These are phyloP conservation scores for Globisporangium splendens DNA, from an alignment of 352 stramenopile genomes.

Conservation along the genomic window DNA sequence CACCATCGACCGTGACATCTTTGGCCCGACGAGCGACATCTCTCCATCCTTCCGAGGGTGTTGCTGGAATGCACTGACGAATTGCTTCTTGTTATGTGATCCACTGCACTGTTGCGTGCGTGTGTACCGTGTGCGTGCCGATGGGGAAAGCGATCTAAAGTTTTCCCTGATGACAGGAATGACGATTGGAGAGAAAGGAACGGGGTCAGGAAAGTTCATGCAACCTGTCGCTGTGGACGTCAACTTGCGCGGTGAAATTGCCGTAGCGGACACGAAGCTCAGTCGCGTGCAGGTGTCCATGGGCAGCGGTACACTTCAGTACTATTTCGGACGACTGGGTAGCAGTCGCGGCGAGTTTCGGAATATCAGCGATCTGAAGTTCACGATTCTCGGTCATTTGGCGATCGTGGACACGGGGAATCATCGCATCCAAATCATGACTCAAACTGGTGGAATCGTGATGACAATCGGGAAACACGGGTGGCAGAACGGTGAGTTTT, in stretches of 20 bases:
- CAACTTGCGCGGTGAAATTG: conserved; percentile 47
- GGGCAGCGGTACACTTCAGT: conserved; percentile 36
- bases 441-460: conserved; percentile 35
- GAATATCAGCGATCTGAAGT: conserved; percentile 44
- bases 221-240: conserved; percentile 48
- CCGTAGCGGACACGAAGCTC: conserved; percentile 50
- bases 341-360: conserved; percentile 44
- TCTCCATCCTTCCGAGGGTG: conserved; percentile 24
- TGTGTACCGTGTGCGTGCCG: conserved; percentile 20
- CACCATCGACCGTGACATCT: conserved; percentile 14
- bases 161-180: conserved; percentile 12
- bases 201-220: conserved; percentile 39
- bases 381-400: conserved; percentile 41
- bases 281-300: conserved; percentile 59
- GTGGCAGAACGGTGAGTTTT: conserved; percentile 25
- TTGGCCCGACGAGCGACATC: not conserved
- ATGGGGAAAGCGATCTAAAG: not conserved
- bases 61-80: conserved; percentile 54
- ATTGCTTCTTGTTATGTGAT: conserved; percentile 48
- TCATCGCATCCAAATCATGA: conserved; percentile 56
- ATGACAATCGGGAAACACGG: conserved; percentile 34
- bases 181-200: conserved; percentile 37
- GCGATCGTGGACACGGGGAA: conserved; percentile 54
- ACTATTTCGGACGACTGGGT: conserved; percentile 45
- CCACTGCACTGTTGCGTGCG: conserved; percentile 29